Evolutionary conservation across 225 moss, liverwort and hornwort genomes (phyloP), one percentile per base, ranked within the genome.

Genomic region (Antitrichia curtipendula): DNA sequence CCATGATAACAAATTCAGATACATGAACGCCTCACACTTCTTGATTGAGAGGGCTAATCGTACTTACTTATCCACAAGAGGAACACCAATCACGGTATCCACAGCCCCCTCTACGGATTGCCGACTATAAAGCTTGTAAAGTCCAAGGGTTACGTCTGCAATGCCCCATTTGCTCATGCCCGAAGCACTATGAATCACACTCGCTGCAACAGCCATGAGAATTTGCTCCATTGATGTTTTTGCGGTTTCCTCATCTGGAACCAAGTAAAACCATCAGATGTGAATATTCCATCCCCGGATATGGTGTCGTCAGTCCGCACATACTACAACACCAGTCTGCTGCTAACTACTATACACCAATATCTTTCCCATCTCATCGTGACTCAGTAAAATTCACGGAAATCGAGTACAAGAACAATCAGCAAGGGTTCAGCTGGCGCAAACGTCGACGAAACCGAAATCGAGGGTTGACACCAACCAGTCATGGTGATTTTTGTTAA

Each of bases 131-230:
- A 98, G 87, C 94, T 98, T 98, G 89, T 94, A 98, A 58, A 98
- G 96, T 78, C 97, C 97, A 54, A 98, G 85, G 64, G 97, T 98
- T 49, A 95, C 84, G 81, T 98, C 97, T 76, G 95, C 93, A 83
- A 96, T 63, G 89, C 96, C 86, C 97, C 97, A 98, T 56, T 86
- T 90, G 87, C 96, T 96, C 97, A 98, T 96, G 80, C 96, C 96
- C n/a, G 95, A 93, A 32, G 96, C 93, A 86, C 96, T 96, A 86
- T 98, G 93, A 68, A 96, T 90, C 84, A 98, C 91, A 82, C 97
- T 98, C 59, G 97, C 97, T 75, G 97, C 97, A 69, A 98, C 96
- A 76, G 97, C 96, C 84, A 96, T 94, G 45, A 98, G 93, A 52
- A 91, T 90, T 80, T 93, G 95, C 87, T 97, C 94, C 89, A 96